phyloP scores from a whole-genome alignment of 2,329 filamentous ascomycete genomes.

The Eurotiales sp. region DNA sequence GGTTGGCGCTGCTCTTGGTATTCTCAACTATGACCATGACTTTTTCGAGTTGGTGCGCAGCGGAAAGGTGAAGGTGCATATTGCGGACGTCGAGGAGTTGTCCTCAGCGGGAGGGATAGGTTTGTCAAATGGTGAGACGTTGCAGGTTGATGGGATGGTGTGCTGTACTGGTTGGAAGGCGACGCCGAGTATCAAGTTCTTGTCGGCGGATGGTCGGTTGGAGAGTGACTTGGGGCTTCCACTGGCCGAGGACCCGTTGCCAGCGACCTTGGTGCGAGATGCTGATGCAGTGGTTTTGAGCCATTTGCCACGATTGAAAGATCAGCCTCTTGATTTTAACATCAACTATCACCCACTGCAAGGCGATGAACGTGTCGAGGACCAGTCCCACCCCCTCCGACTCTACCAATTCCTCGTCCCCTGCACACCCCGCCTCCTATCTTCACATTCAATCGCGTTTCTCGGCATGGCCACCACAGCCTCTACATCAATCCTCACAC shows the following conservation, averaged over 20 bases:
- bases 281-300: constrained; percentile 16
- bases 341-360: not conserved
- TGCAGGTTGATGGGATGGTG: constrained; percentile 52
- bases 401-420: constrained; percentile 47
- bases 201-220: constrained; percentile 23
- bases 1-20: constrained; percentile 55
- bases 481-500: constrained; percentile 43
- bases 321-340: constrained; percentile 7
- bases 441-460: constrained; percentile 47
- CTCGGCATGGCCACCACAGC: constrained; percentile 46
- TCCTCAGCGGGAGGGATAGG: constrained; percentile 44
- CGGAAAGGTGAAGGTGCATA: constrained; percentile 53
- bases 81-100: constrained; percentile 53
- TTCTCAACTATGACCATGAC: constrained; percentile 57
- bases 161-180: constrained; percentile 57
- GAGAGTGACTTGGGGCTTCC: constrained; percentile 11
- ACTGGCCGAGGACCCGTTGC: constrained; percentile 4
- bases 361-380: not conserved
- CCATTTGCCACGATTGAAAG: constrained; percentile 14
- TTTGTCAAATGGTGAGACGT: constrained; percentile 43
- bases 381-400: constrained; percentile 44
- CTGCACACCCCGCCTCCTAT: constrained; percentile 34
- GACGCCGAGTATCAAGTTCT: constrained; percentile 48
- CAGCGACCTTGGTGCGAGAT: constrained; percentile 13
- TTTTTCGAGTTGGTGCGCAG: constrained; percentile 55